phyloP scores from a whole-genome alignment of 2,329 filamentous ascomycete genomes.

The Zymoseptoria brevis region DNA sequence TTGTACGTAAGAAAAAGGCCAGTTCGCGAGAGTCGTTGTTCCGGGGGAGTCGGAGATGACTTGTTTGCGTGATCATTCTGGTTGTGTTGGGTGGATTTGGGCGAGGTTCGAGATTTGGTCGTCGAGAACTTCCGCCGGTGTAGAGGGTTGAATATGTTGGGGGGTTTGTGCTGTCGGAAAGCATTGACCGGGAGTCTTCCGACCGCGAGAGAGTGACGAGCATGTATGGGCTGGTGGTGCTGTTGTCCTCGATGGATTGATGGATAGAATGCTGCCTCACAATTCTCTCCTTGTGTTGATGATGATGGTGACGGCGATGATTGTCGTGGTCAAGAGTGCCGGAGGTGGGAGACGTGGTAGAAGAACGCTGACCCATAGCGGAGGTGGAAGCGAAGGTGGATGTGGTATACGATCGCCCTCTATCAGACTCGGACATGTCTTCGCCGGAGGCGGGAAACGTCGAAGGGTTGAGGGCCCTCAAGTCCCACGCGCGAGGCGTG shows the following conservation, averaged over 20 bases:
- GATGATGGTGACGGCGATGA: background rate
- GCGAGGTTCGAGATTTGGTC: constrained; percentile 7
- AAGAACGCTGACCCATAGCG: constrained; percentile 26
- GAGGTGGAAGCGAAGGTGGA: constrained; percentile 7
- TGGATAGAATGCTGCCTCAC: constrained; percentile 21
- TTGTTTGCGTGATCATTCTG: constrained; percentile 28
- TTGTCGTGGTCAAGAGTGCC: background rate
- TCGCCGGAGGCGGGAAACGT: constrained; percentile 20
- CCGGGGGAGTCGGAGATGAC: constrained; percentile 22
- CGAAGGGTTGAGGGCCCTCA: constrained; percentile 21
- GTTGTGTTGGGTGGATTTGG: background rate
- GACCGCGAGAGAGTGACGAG: constrained; percentile 6
- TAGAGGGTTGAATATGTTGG: constrained; percentile 18
- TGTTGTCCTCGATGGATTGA: constrained; percentile 17
- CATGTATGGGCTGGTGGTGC: constrained; percentile 6
- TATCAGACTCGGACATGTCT: constrained; percentile 17
- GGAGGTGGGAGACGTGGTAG: constrained; percentile 6
- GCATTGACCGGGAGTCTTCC: constrained; percentile 24
- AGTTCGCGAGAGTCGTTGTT: constrained; percentile 29
- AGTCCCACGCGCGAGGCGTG: constrained; percentile 27
- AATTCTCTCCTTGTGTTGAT: background rate
- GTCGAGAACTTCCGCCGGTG: background rate
- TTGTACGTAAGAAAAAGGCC: constrained; percentile 33
- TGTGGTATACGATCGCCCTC: constrained; percentile 15
- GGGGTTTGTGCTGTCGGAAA: constrained; percentile 23